These are phyloP conservation scores for Phytophthora agathidicida DNA, from an alignment of 352 stramenopile genomes.

Conservation along the genomic window DNA sequence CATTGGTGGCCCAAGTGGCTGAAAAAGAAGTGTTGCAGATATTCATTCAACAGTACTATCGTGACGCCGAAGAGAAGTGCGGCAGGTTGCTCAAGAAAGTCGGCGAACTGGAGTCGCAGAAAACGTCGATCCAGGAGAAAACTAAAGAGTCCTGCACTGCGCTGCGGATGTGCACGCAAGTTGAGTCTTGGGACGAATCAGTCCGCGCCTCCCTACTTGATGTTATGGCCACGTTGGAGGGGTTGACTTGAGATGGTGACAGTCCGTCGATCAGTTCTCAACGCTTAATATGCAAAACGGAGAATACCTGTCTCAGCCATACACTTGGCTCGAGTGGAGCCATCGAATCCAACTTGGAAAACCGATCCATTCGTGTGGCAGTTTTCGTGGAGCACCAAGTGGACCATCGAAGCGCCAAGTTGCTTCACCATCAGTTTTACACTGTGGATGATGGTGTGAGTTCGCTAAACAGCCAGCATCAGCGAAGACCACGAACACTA, in stretches of 20 bases:
- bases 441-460: too few species aligned
- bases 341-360: too few species aligned
- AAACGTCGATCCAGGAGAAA: constrained; percentile 28
- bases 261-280: too few species aligned
- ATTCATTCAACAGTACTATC: constrained; percentile 56
- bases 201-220: constrained; percentile 40
- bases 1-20: constrained; percentile 26
- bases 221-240: constrained; percentile 28
- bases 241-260: constrained; percentile 18
- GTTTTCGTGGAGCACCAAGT: too few species aligned
- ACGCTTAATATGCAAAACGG: too few species aligned
- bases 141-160: constrained; percentile 36
- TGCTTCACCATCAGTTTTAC: too few species aligned
- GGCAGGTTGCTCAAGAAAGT: constrained; percentile 39
- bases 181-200: constrained; percentile 37
- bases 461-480: too few species aligned
- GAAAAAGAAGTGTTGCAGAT: constrained; percentile 57
- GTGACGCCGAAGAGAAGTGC: constrained; percentile 57
- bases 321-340: too few species aligned
- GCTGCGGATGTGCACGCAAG: constrained; percentile 37
- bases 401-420: too few species aligned
- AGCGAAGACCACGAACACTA: too few species aligned
- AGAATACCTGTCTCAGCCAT: too few species aligned
- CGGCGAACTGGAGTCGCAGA: constrained; percentile 34
- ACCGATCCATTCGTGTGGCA: too few species aligned